Evolutionary conservation across 768 basidiomycete genomes (phyloP).

Genomic region (Termitomyces sp.): DNA sequence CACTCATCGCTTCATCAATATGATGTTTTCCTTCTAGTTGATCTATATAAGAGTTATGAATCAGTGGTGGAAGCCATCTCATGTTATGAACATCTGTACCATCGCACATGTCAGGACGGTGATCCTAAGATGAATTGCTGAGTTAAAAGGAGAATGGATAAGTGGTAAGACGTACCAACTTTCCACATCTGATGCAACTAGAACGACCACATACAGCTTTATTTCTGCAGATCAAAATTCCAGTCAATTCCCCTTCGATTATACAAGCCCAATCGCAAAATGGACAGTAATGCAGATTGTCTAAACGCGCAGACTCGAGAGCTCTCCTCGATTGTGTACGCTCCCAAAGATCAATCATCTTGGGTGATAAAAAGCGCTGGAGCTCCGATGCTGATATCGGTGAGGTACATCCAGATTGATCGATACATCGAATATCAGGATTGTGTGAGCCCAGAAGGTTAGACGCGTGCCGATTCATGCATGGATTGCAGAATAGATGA

Average conservation of each 20-base stretch:
- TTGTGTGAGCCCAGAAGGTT: conserved; percentile 63
- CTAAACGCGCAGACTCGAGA: conserved; percentile 71
- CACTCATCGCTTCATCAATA: conserved; percentile 94
- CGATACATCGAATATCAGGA: conserved; percentile 70
- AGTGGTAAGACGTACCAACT: conserved; percentile 40
- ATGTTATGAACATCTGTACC: conserved; percentile 32
- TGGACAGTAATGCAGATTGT: conserved; percentile 87
- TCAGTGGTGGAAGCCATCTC: background rate
- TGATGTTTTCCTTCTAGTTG: conserved; percentile 55
- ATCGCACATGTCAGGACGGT: conserved; percentile 76
- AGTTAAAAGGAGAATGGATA: background rate
- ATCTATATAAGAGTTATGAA: background rate
- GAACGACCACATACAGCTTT: conserved; percentile 69
- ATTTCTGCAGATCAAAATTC: conserved; percentile 53
- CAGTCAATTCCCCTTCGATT: conserved; percentile 62
- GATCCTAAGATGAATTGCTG: conserved; percentile 45
- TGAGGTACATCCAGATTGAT: conserved; percentile 67
- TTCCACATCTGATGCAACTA: conserved; percentile 79
- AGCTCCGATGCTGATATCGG: conserved; percentile 70
- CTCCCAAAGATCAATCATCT: conserved; percentile 67
- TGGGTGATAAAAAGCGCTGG: conserved; percentile 57
- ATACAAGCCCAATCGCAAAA: conserved; percentile 85
- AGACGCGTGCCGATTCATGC: conserved; percentile 66
- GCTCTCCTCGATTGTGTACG: conserved; percentile 75
- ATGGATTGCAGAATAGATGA: conserved; percentile 80